phyloP scores from a whole-genome alignment of 2,329 filamentous ascomycete species.

The Diatrype stigma region DNA sequence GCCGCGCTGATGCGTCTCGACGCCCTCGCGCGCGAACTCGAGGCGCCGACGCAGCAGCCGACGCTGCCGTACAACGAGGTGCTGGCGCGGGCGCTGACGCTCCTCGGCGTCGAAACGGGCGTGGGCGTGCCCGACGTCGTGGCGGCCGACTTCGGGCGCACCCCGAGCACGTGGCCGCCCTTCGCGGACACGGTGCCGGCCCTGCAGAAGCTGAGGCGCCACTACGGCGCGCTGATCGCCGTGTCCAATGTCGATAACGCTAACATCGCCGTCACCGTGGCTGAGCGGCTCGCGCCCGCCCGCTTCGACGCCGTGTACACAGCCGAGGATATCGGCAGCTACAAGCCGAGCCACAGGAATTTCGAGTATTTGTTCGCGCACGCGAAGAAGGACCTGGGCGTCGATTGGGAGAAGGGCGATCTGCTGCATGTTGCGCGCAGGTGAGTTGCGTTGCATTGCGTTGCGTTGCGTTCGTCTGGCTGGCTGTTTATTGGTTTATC shows the following conservation, averaged over 20 bases:
- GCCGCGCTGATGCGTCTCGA: conserved; percentile 40
- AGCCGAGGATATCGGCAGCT: conserved; percentile 66
- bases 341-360: conserved; percentile 63
- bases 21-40: conserved; percentile 43
- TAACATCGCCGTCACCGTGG: conserved; percentile 24
- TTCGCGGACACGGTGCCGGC: conserved; percentile 56
- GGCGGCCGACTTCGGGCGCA: conserved; percentile 44
- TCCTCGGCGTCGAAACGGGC: conserved; percentile 41
- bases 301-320: conserved; percentile 62
- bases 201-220: conserved; percentile 41
- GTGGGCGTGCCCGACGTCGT: conserved; percentile 34
- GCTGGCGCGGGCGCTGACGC: conserved; percentile 44
- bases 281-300: conserved; percentile 41
- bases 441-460: too few relatives aligned
- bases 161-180: conserved; percentile 50
- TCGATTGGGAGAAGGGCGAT: conserved; percentile 43
- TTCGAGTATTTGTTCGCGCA: conserved; percentile 61
- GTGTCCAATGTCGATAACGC: conserved; percentile 45
- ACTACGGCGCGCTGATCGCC: conserved; percentile 57
- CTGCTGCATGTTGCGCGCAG: conserved; percentile 66
- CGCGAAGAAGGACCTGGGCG: conserved; percentile 48
- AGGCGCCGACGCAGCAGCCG: conserved; percentile 50
- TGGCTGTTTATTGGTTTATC: too few relatives aligned
- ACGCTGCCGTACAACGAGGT: conserved; percentile 59
- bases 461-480: too few relatives aligned